Base-by-base conservation (phyloP, 75 land plant species). In the Selaginella moellendorffii region DNA sequence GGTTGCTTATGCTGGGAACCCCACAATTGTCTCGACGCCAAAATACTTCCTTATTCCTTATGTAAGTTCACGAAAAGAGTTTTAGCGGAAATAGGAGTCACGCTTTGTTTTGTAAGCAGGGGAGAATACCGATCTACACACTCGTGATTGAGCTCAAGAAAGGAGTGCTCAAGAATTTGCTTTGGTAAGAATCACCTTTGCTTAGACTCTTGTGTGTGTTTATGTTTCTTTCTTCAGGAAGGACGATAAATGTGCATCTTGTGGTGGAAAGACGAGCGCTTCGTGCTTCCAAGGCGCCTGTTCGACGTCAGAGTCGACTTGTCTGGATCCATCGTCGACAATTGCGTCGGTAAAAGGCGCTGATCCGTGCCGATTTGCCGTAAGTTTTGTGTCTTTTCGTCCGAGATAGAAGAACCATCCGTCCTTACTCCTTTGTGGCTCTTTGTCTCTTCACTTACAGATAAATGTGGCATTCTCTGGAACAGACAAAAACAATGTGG, bases 391-490 rank as follows among this genome's bases (percentile, higher is more conserved):
- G 12, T n/a, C 10, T 30, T 19, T 21, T 68, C 67, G 18, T 21
- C 27, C 24, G 17, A 2, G 10, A 24, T 60, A 24, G 22, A 27
- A 19, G 24, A 29, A 19, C n/a, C n/a, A 19, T 1, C 21, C 1
- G 61, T 42, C 20, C 1, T 0, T 51, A 25, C 24, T n/a, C 19
- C n/a, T 28, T 27, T 29, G 28, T 30, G 26, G 17, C n/a, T n/a
- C n/a, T n/a, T n/a, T n/a, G n/a, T n/a, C n/a, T 30, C 28, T 2
- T 31, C 27, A 5, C 22, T 68, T 68, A 62, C 71, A 65, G 72
- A 65, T 71, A 17, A 71, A 71, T 65, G 60, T 71, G 24, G 72
- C 69, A 27, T 71, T 52, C 20, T 71, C 72, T 1, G 72, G 72
- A 18, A 71, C 72, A 23, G 72, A 71, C 26, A 71, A 54, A n/a